Conservation (phyloP, 352 stramenopile species). For the Globisporangium cylindrosporum region DNA sequence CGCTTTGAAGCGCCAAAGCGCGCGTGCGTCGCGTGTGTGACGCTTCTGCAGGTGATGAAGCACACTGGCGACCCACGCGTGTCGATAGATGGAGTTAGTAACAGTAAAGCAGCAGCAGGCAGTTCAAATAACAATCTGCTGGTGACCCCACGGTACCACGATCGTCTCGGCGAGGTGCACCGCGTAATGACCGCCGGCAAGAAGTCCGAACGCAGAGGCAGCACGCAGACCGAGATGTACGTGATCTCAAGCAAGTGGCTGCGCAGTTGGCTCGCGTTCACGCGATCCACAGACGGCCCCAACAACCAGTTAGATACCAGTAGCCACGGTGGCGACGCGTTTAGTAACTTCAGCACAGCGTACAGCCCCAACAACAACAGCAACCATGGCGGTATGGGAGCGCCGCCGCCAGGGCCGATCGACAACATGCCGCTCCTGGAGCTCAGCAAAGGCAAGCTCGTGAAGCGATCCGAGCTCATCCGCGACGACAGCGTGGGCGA, state of each 20-base stretch:
- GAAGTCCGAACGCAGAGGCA: conserved; percentile 46
- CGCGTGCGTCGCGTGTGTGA: conserved; percentile 58
- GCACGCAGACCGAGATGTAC: conserved; percentile 49
- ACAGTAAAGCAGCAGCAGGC: conserved; percentile 10
- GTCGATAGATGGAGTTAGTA: conserved; percentile 32
- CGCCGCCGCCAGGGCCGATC: conserved; percentile 39
- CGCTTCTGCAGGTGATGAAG: conserved; percentile 55
- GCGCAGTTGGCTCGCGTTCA: conserved; percentile 64
- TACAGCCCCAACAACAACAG: conserved; percentile 13
- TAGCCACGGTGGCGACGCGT: conserved; percentile 2
- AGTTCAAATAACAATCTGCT: conserved; percentile 4
- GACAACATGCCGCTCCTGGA: conserved; percentile 63
- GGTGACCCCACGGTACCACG: conserved; percentile 44
- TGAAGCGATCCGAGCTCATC: conserved; percentile 41
- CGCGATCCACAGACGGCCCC: conserved; percentile 17
- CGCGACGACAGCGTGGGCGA: conserved; percentile 17
- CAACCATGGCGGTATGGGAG: conserved; percentile 11
- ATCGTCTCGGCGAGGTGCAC: conserved; percentile 62
- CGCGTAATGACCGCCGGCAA: conserved; percentile 67
- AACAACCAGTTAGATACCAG: conserved; percentile 8
- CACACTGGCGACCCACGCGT: conserved; percentile 44
- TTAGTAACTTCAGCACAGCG: conserved; percentile 5
- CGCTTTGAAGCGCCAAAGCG: conserved; percentile 55
- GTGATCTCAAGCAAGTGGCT: conserved; percentile 63
- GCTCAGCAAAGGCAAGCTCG: conserved; percentile 44